Evolutionary conservation across 1,284 basidiomycete genomes (phyloP).

Genomic region (Papiliotrema laurentii): DNA sequence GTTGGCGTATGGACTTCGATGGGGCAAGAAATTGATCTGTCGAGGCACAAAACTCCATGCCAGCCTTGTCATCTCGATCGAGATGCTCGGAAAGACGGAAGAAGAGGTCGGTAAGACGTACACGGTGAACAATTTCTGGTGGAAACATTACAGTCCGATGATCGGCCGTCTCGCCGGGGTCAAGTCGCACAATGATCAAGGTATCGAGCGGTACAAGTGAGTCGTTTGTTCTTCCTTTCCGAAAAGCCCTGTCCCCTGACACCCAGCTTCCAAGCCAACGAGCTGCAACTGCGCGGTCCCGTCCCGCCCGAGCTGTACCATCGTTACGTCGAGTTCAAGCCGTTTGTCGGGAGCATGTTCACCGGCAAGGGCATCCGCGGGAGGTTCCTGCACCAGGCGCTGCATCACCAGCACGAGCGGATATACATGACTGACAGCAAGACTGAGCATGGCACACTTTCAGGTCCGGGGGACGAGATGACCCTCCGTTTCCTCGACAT

Average conservation of each 20-base stretch:
- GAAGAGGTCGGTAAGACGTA: slow-evolving; percentile 48
- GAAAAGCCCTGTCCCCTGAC: not conserved
- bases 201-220: slow-evolving; percentile 30
- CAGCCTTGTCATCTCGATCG: slow-evolving; percentile 31
- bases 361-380: slow-evolving; percentile 47
- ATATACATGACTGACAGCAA: slow-evolving; percentile 51
- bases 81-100: slow-evolving; percentile 47
- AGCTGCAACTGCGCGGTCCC: slow-evolving; percentile 52
- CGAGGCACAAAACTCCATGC: slow-evolving; percentile 18
- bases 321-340: slow-evolving; percentile 52
- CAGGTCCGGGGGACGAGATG: slow-evolving; percentile 35
- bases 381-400: slow-evolving; percentile 45
- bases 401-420: slow-evolving; percentile 51
- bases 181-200: slow-evolving; percentile 23
- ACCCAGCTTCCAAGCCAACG: slow-evolving; percentile 52
- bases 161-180: slow-evolving; percentile 39
- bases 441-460: slow-evolving; percentile 47
- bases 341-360: slow-evolving; percentile 52
- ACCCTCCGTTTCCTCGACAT: slow-evolving; percentile 51
- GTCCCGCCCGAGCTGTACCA: slow-evolving; percentile 51
- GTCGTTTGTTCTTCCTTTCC: slow-evolving; percentile 5
- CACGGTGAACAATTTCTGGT: slow-evolving; percentile 49
- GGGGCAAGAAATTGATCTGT: slow-evolving; percentile 12
- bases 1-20: slow-evolving; percentile 43
- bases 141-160: slow-evolving; percentile 41